Evolutionary conservation across 2,329 filamentous ascomycete species (phyloP).

Genomic region (Amauroascus niger): DNA sequence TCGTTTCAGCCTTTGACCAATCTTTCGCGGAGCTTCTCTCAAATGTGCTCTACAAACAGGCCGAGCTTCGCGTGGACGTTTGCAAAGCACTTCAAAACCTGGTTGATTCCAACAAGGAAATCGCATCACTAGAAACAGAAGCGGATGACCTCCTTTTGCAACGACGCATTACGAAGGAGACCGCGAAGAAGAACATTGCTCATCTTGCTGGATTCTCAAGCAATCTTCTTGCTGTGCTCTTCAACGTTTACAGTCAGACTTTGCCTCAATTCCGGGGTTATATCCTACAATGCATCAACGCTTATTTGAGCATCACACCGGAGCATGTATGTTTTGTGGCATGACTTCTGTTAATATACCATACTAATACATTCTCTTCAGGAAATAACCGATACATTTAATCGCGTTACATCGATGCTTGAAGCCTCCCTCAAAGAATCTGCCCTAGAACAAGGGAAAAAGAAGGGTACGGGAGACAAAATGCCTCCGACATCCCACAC

Average conservation of each 20-base stretch:
- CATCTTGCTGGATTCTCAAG: slow-evolving; percentile 70
- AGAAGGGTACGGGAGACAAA: slow-evolving; percentile 53
- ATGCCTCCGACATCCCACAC: slow-evolving; percentile 92
- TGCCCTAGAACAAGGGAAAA: slow-evolving; percentile 52
- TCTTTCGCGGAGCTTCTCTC: slow-evolving; percentile 80
- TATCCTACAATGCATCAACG: slow-evolving; percentile 88
- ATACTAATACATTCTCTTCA: slow-evolving; percentile 22
- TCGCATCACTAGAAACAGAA: slow-evolving; percentile 58
- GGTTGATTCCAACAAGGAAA: slow-evolving; percentile 82
- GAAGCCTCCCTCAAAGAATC: slow-evolving; percentile 62
- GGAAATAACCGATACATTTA: slow-evolving; percentile 81
- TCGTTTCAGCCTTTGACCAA: slow-evolving; percentile 69
- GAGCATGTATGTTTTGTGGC: slow-evolving; percentile 38
- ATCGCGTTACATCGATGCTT: slow-evolving; percentile 75
- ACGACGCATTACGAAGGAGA: slow-evolving; percentile 63
- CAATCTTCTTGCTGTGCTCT: slow-evolving; percentile 90
- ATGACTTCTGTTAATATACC: not conserved
- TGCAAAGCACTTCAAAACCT: slow-evolving; percentile 78
- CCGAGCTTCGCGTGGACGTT: slow-evolving; percentile 74
- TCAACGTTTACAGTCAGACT: slow-evolving; percentile 97
- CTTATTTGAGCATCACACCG: slow-evolving; percentile 81
- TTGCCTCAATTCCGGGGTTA: slow-evolving; percentile 83
- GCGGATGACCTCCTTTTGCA: slow-evolving; percentile 67
- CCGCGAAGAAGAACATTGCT: slow-evolving; percentile 69
- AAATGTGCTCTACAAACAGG: slow-evolving; percentile 85